Evolutionary conservation across 2,329 filamentous ascomycete genomes (phyloP), one percentile per base, ranked within the genome.

Genomic region (Penicillium concentricum): DNA sequence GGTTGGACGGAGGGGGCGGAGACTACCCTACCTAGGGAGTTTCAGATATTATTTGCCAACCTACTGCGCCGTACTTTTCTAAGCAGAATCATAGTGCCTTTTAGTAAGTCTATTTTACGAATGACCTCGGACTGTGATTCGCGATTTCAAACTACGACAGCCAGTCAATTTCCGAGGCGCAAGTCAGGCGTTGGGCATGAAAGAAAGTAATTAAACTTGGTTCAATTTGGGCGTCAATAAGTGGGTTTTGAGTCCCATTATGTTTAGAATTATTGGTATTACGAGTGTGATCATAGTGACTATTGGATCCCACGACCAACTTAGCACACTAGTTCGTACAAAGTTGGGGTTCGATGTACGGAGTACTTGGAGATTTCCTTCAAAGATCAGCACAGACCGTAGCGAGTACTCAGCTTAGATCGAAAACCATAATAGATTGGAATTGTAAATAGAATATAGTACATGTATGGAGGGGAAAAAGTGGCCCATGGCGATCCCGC

Each of bases 101-200:
- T 35, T 42, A 26, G n/a, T 34, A 45, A 35, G 34, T 13, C 5
- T 16, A 28, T 32, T 32, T 41, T 30, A 39, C 15, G 16, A 32
- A 32, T 49, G 39, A 32, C 7, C 13, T 47, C 4, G 28, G 1
- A 26, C 16, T 48, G 30, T 48, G 39, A 54, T 48, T 49, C 50
- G 37, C 37, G 44, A 47, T 42, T 38, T 18, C 5, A 10, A 42
- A 37, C 26, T n/a, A 39, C 38, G 54, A 42, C 54, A 42, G 48
- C 48, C 54, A 56, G 48, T 52, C 48, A 56, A 56, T 35, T 48
- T 26, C 2, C 52, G 57, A 60, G 61, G 61, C 45, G 58, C 48
- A 43, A 57, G 24, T 49, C 51, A 53, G 61, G 59, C 58, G 54
- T 66, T 64, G 62, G 63, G 63, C 63, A 66, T 61, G 63, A 64